phyloP scores from a whole-genome alignment of 2,329 filamentous ascomycete species.

The Pleoardoris graminearum region DNA sequence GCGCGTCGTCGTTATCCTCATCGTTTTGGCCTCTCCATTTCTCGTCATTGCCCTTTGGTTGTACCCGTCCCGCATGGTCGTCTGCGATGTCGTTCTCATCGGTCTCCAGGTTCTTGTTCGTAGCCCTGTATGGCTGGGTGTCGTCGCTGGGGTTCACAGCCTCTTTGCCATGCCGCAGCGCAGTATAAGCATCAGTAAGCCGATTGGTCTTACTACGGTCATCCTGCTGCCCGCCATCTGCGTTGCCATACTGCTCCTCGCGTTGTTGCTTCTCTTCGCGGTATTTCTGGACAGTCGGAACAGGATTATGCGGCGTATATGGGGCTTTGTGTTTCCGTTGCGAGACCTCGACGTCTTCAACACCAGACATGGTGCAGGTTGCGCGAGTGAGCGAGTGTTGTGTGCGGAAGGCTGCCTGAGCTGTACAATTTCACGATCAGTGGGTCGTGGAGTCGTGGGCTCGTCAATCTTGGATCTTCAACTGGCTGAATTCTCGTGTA shows the following conservation, averaged over 20 bases:
- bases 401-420: background rate
- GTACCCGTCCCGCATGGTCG: slow-evolving; percentile 36
- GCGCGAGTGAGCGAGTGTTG: background rate
- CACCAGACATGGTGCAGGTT: slow-evolving; percentile 41
- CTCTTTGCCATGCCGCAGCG: slow-evolving; percentile 37
- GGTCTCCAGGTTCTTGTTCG: slow-evolving; percentile 42
- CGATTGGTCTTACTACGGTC: slow-evolving; percentile 40
- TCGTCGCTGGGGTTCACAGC: slow-evolving; percentile 24
- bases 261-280: slow-evolving; percentile 52
- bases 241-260: slow-evolving; percentile 37
- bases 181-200: slow-evolving; percentile 42
- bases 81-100: slow-evolving; percentile 33
- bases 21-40: slow-evolving; percentile 18
- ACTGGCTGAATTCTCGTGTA: background rate
- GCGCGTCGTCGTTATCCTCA: slow-evolving; percentile 27
- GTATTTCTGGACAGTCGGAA: slow-evolving; percentile 53
- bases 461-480: background rate
- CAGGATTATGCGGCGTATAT: slow-evolving; percentile 50
- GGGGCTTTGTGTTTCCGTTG: slow-evolving; percentile 47
- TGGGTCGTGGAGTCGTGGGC: background rate
- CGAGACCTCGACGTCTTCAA: slow-evolving; percentile 48
- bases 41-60: slow-evolving; percentile 21
- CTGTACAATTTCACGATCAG: slow-evolving; percentile 1
- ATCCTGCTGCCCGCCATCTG: slow-evolving; percentile 28
- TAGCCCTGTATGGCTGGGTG: slow-evolving; percentile 38